Base-by-base conservation (phyloP, 148 eudicot species). In the Amaranthus palmeri region DNA sequence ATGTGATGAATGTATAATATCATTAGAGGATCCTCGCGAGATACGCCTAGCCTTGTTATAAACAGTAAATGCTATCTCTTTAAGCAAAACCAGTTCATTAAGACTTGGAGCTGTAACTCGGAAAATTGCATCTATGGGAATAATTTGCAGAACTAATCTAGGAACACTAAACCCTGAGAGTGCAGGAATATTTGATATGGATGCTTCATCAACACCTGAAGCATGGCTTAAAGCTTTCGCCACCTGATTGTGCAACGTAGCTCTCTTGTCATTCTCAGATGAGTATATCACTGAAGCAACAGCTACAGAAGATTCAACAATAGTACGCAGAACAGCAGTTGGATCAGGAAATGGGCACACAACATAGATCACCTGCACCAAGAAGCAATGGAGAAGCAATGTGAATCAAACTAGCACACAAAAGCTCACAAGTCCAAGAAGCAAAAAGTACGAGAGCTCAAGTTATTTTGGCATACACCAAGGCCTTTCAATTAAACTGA, bases 281-380 rank as follows among this genome's bases (percentile, higher is more conserved):
- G 99, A 85, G 47, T 81, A 81, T 66, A 88, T 65, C 36, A 79
- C 70, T 61, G 99, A 91, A 67, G 97, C 88, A 75, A 95, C 43
- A 66, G 97, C 87, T 80, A 85, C 79, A 47, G 92, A 88, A 59
- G 99, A 83, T 74, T 95, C 97, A 58, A 92, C 79, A 58, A 95
- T 79, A 25, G 99, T 95, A 76, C 83, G 90, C 62, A 95, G 88
- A 81, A 90, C 86, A 62, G 99, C 90, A 76, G 73, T 72, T 63
- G 92, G 93, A 73, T 95, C 99, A n/a, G 99, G 96, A 76, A 95
- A 95, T 62, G 99, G 99, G 75, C 99, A 95, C 36, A 95, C 97
- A 68, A 95, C 88, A 83, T 95, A 95, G 70, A 95, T 83, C 56
- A 95, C 97, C 99, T 95, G 87, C 74, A 67, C 77, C 79, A 81